Evolutionary conservation across 805 yeast genomes (phyloP), one percentile per base, ranked within the genome.

Genomic region (Blastobotrys muscicola): DNA sequence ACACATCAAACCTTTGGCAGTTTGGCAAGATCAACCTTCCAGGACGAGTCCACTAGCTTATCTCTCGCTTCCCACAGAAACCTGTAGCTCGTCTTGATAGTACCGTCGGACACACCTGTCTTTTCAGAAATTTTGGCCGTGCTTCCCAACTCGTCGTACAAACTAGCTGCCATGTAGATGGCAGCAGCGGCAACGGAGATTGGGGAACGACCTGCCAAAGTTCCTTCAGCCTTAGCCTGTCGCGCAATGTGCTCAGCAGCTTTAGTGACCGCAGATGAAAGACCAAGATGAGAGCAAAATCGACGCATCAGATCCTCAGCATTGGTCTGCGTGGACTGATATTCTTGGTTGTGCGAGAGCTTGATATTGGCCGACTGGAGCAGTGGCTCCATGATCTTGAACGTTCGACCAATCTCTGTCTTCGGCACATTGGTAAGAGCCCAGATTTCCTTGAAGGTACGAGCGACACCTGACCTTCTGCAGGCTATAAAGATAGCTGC

Each of bases 161-260:
- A 67, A n/a, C 85, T 68, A 3, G 90, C 83, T 5, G 95, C 85
- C 84, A 92, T 81, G 65, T 90, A 92, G 39, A 92, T 90, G 4
- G 92, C 94, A 1, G 97, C 94, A 6, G 97, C 97, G 0, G 97
- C 97, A 58, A 92, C 86, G 32, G 98, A 90, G 43, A 89, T 89
- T 26, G 98, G 98, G 2, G 96, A 85, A 53, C 96, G 76, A 55
- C 98, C 97, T 12, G 95, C 97, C 57, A 92, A 71, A 33, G 90
- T 94, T 44, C 97, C 96, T 49, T 82, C 81, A 49, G 85, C 95
- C 58, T 85, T 84, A 57, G 94, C 86, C 51, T 82, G 74, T 59
- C 86, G 78, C 2, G 97, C 96, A 53, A 92, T 86, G 56, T 82
- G 76, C 63, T 90, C 97, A 2, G 97, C 95, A 8, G 94, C 90